These are phyloP conservation scores for Malassezia sp. DNA, from an alignment of 1,284 basidiomycete species.

Conservation along the genomic window DNA sequence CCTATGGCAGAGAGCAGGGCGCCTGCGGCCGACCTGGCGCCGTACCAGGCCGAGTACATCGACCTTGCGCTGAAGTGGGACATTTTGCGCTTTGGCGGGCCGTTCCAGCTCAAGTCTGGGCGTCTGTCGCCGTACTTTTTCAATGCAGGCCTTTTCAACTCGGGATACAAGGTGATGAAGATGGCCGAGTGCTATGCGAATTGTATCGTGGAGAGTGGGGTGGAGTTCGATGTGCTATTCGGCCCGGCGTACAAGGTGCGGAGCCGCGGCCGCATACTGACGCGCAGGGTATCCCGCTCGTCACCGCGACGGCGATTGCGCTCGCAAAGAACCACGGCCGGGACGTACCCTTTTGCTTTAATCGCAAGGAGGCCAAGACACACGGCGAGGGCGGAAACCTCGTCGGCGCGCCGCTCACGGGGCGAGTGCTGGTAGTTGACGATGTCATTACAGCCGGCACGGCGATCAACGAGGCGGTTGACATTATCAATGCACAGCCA, in stretches of 20 bases:
- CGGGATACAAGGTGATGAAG: slow-evolving; percentile 66
- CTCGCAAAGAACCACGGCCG: slow-evolving; percentile 57
- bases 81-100: slow-evolving; percentile 42
- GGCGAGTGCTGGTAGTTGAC: slow-evolving; percentile 68
- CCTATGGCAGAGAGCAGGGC: too few species aligned
- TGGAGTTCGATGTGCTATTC: slow-evolving; percentile 74
- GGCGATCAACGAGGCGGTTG: slow-evolving; percentile 43
- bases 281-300: slow-evolving; percentile 69
- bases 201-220: slow-evolving; percentile 54
- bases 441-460: slow-evolving; percentile 88
- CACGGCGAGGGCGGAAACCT: slow-evolving; percentile 93
- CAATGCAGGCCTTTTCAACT: slow-evolving; percentile 75
- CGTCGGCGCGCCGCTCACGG: slow-evolving; percentile 71
- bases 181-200: slow-evolving; percentile 75
- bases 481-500: slow-evolving; percentile 28
- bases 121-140: slow-evolving; percentile 91
- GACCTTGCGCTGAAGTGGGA: slow-evolving; percentile 30
- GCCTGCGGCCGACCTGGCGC: slow-evolving; percentile 21
- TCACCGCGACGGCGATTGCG: slow-evolving; percentile 70
- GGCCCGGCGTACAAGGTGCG: slow-evolving; percentile 82
- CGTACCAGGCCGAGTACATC: slow-evolving; percentile 42
- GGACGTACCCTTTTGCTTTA: slow-evolving; percentile 73
- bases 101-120: slow-evolving; percentile 62
- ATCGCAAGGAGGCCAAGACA: slow-evolving; percentile 88
- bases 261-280: not conserved